A percentile compares a stretch with the other conserved stretches of the same genome.
Conservation (phyloP, 768 basidiomycete species). For the Lactarius sp. region DNA sequence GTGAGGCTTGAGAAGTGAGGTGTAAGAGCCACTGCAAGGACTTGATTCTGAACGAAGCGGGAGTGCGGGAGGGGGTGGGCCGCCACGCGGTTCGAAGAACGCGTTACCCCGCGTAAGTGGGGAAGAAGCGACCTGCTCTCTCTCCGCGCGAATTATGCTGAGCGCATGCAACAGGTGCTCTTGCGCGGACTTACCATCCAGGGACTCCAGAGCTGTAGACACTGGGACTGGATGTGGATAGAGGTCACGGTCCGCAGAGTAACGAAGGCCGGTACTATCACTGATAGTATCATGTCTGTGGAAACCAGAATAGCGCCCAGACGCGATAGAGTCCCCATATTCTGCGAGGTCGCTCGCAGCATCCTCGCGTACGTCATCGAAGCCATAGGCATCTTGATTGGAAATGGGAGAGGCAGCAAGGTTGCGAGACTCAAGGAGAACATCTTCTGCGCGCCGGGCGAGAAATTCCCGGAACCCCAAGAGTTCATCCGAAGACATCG, state of each 20-base stretch:
- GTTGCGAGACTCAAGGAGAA: neutral
- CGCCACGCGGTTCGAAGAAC: neutral
- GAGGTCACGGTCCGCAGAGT: neutral
- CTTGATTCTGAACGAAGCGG: neutral
- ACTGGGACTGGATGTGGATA: neutral
- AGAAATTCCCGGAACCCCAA: slow-evolving; percentile 15
- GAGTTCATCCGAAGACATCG: slow-evolving; percentile 19
- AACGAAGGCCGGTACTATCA: neutral
- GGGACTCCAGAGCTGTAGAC: neutral
- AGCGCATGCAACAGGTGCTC: slow-evolving; percentile 8
- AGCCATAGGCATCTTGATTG: neutral
- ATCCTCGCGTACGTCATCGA: slow-evolving; percentile 2
- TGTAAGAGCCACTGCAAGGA: neutral
- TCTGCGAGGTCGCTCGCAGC: slow-evolving; percentile 20
- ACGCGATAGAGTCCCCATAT: slow-evolving; percentile 11
- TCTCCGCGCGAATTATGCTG: neutral
- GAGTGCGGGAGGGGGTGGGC: neutral
- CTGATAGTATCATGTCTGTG: neutral
- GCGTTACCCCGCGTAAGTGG: neutral
- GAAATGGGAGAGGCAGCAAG: neutral
- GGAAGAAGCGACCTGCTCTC: neutral
- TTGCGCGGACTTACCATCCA: neutral
- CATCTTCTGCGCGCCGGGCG: slow-evolving; percentile 12
- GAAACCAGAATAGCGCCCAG: neutral
- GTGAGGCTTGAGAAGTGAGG: neutral